Evolutionary conservation across 257 asterid genomes (phyloP).

Genomic region (Plantago major): DNA sequence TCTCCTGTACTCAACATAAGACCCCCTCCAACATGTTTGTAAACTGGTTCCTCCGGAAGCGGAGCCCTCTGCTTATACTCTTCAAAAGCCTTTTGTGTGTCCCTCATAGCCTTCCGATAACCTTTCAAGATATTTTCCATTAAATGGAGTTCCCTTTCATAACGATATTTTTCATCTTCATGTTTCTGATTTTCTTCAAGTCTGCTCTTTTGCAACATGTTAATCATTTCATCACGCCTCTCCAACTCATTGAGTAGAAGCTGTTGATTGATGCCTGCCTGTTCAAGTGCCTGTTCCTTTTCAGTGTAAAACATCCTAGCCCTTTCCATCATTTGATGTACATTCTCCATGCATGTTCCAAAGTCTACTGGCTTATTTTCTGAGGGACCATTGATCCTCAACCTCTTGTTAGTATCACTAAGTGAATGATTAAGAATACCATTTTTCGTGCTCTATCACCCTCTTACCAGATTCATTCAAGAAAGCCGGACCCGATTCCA

Average conservation of each 20-base stretch:
- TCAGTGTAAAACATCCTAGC: constrained; percentile 42
- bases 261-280: constrained; percentile 42
- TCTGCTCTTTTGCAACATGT: constrained; percentile 43
- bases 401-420: constrained; percentile 50
- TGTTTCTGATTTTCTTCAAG: constrained; percentile 55
- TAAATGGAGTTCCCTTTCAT: constrained; percentile 57
- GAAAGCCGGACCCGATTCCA: constrained; percentile 34
- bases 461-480: constrained; percentile 55
- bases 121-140: constrained; percentile 63
- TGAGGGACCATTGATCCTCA: constrained; percentile 50
- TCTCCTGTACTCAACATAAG: constrained; percentile 59
- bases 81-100: constrained; percentile 49
- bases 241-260: constrained; percentile 54
- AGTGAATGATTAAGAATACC: constrained; percentile 30
- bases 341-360: constrained; percentile 55
- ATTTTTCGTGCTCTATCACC: constrained; percentile 49
- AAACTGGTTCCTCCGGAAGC: constrained; percentile 67
- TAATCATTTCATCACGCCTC: constrained; percentile 53
- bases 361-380: constrained; percentile 46
- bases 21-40: constrained; percentile 81
- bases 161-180: constrained; percentile 49
- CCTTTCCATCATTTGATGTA: constrained; percentile 39
- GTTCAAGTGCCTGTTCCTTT: constrained; percentile 44
- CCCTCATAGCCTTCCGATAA: constrained; percentile 69
- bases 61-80: constrained; percentile 52